Evolutionary conservation across 805 yeast species (phyloP), one percentile per base, ranked within the genome.

Genomic region (Tetrapisispora fleetii): DNA sequence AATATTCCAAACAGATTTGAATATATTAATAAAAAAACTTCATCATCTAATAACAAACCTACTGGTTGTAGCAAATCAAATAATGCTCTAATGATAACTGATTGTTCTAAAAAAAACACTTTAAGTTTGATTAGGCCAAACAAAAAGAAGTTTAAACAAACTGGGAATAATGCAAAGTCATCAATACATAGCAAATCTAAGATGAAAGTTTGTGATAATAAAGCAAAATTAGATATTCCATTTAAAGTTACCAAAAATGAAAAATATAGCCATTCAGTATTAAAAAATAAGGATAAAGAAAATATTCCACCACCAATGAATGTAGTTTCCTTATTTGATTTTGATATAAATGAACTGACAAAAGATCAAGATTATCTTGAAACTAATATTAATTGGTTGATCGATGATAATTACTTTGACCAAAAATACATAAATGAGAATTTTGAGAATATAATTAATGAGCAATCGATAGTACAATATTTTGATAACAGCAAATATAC

Each of bases 1-100:
- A 55, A 62, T 2, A 57, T 64, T 3, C 56, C 64, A 47, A 63
- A 61, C 53, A 51, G 68, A 45, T 64, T 64, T 48, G 67, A 64
- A 42, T 62, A 62, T 43, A 61, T 64, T 56, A 52, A 56, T 40
- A 58, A 60, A 42, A 63, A 59, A 46, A 58, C 53, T 28, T 55
- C 54, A 9, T 13, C 14, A 11, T 9, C 33, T 40, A 27, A 18
- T 32, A 30, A 10, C 2, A 8, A 16, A 30, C 17, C 37, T 3
- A 32, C 8, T 32, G 10, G 10, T 14, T 6, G 4, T 11, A 7
- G 5, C 10, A 32, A 32, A 14, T n/a, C 14, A 27, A n/a, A 40
- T 17, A 40, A n/a, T 27, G 3, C 28, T 27, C 13, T 30, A 7
- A 27, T 16, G 27, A 27, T 7, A 11, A 40, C 2, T 27, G 5